A percentile compares a stretch with the other conserved stretches of the same genome.
These are phyloP conservation scores for Talaromyces stipitatus DNA, from an alignment of 495 filamentous ascomycete genomes.

Conservation along the genomic window DNA sequence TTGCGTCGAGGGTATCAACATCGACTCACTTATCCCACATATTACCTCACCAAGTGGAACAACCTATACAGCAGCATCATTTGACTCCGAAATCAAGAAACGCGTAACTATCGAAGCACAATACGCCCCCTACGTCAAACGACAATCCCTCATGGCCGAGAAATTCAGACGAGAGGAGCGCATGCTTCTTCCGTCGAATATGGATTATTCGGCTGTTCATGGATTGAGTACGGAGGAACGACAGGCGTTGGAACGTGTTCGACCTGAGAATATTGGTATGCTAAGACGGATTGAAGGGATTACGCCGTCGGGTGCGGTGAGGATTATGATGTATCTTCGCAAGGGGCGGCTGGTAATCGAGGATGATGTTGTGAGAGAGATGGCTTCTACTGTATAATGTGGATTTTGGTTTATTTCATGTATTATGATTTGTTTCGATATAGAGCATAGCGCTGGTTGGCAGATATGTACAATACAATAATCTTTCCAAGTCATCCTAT, in stretches of 20 bases:
- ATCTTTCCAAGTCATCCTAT: too few species aligned
- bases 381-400: not conserved
- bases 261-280: slow-evolving; percentile 81
- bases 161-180: slow-evolving; percentile 70
- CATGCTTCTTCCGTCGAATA: slow-evolving; percentile 60
- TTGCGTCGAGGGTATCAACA: slow-evolving; percentile 46
- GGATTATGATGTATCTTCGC: slow-evolving; percentile 37
- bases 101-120: slow-evolving; percentile 72
- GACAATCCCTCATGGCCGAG: slow-evolving; percentile 56
- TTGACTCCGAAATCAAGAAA: slow-evolving; percentile 46
- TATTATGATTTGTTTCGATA: not conserved
- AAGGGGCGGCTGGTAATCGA: slow-evolving; percentile 7
- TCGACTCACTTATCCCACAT: slow-evolving; percentile 43
- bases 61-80: slow-evolving; percentile 37
- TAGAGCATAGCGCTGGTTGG: not conserved
- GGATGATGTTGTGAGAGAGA: not conserved
- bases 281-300: slow-evolving; percentile 81
- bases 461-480: not conserved
- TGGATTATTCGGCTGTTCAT: slow-evolving; percentile 66
- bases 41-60: slow-evolving; percentile 39
- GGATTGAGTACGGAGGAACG: slow-evolving; percentile 77
- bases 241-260: slow-evolving; percentile 54
- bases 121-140: slow-evolving; percentile 76
- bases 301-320: slow-evolving; percentile 40
- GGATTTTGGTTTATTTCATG: not conserved